Conservation (phyloP, 352 stramenopile species). For the Saprolegnia parasitica region DNA sequence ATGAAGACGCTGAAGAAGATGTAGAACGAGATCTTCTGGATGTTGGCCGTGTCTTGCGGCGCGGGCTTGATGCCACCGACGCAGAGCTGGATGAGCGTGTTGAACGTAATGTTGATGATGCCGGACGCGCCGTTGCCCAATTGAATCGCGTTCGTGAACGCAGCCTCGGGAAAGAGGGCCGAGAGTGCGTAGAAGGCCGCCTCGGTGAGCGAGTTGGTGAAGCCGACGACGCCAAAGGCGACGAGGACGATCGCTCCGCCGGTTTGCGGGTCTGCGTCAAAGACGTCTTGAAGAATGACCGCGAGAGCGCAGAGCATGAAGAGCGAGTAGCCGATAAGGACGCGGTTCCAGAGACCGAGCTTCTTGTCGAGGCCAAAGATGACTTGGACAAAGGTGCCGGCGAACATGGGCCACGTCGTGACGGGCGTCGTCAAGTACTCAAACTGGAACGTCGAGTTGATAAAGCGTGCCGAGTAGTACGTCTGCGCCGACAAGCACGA, state of each 20-base stretch:
- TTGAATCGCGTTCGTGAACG: constrained; percentile 61
- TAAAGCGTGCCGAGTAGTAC: constrained; percentile 54
- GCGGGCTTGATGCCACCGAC: constrained; percentile 48
- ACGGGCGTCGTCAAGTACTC: constrained; percentile 57
- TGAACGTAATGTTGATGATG: constrained; percentile 55
- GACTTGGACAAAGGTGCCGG: constrained; percentile 50
- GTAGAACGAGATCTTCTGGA: constrained; percentile 40
- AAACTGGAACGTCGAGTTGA: constrained; percentile 45
- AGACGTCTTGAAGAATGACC: constrained; percentile 49
- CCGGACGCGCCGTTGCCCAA: constrained; percentile 51
- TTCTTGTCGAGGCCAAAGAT: constrained; percentile 59
- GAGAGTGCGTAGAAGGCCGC: constrained; percentile 56
- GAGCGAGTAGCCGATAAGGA: constrained; percentile 48
- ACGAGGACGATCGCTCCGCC: constrained; percentile 50
- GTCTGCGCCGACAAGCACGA: constrained; percentile 64
- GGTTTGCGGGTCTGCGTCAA: constrained; percentile 27
- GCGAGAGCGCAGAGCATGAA: constrained; percentile 54
- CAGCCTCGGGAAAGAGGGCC: constrained; percentile 50
- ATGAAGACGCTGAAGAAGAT: constrained; percentile 60
- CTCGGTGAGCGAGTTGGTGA: constrained; percentile 55
- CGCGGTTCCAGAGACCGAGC: constrained; percentile 40
- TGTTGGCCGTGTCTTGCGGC: constrained; percentile 33
- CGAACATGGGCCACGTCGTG: constrained; percentile 63
- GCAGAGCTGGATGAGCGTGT: constrained; percentile 48
- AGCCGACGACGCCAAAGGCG: constrained; percentile 48